Conservation (phyloP, 306 rosid genomes). For the Rosa chinensis region DNA sequence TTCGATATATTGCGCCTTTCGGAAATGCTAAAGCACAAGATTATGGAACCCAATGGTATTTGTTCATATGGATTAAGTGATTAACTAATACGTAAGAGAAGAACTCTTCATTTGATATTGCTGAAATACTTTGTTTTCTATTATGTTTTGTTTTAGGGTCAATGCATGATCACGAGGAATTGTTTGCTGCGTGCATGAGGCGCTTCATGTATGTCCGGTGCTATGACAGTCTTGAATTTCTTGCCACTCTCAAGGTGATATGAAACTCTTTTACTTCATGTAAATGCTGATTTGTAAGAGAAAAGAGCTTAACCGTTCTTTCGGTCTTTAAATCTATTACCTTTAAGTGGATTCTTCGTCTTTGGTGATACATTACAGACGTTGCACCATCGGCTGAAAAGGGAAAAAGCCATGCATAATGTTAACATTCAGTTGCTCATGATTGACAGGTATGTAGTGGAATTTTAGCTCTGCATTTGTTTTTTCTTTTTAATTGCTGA, state of each 20-base stretch:
- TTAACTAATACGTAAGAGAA: neutral
- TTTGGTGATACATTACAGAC: conserved; percentile 42
- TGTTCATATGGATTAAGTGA: too few relatives aligned
- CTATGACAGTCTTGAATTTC: conserved; percentile 69
- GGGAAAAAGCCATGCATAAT: conserved; percentile 55
- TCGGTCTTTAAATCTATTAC: neutral
- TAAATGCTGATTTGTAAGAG: neutral
- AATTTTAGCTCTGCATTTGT: neutral
- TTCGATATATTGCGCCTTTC: conserved; percentile 63
- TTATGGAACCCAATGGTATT: conserved; percentile 45
- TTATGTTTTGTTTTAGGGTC: conserved; percentile 16
- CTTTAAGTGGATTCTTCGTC: neutral
- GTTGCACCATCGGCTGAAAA: conserved; percentile 55
- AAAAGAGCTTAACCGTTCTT: neutral
- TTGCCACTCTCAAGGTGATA: conserved; percentile 82
- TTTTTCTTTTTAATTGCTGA: neutral
- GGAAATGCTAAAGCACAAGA: conserved; percentile 54
- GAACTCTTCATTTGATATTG: neutral
- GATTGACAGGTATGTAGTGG: conserved; percentile 70
- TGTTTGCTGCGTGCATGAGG: conserved; percentile 60
- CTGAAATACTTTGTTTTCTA: neutral
- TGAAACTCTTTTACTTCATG: neutral
- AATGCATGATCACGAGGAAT: conserved; percentile 27
- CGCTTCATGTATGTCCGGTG: conserved; percentile 76
- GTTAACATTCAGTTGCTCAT: conserved; percentile 56